Conservation (phyloP, 2,329 filamentous ascomycete species). For the Onygenales sp. region DNA sequence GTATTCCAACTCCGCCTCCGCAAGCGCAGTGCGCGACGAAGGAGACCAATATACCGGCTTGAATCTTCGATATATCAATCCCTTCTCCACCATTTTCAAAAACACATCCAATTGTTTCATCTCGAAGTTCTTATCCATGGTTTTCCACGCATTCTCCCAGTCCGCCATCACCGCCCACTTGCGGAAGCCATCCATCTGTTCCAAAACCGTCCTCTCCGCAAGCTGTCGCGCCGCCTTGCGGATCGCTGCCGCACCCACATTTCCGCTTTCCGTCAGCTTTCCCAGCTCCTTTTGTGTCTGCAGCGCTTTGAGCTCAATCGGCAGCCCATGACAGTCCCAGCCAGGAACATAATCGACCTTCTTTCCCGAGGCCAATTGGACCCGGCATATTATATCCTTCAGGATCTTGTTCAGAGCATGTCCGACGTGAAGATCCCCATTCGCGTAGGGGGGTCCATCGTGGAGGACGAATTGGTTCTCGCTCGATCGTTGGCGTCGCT, state of each 20-base stretch:
- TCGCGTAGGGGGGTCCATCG: conserved; percentile 95
- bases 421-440: conserved; percentile 81
- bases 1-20: conserved; percentile 57
- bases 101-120: conserved; percentile 52
- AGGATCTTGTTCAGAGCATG: conserved; percentile 95
- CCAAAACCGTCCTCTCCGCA: conserved; percentile 46
- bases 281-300: conserved; percentile 42
- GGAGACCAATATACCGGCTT: conserved; percentile 60
- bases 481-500: conserved; percentile 46
- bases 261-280: conserved; percentile 21
- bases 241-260: conserved; percentile 38
- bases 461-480: conserved; percentile 65
- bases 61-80: conserved; percentile 51
- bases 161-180: conserved; percentile 56
- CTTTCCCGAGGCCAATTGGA: conserved; percentile 67
- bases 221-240: conserved; percentile 46
- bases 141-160: conserved; percentile 54
- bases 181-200: conserved; percentile 51
- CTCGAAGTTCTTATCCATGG: conserved; percentile 54
- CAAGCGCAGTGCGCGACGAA: conserved; percentile 53
- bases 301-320: conserved; percentile 92
- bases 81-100: conserved; percentile 51
- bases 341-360: conserved; percentile 76
- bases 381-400: conserved; percentile 84
- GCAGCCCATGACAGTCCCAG: conserved; percentile 96